These are phyloP conservation scores for Phenoliferia sp. DNA, from an alignment of 1,284 basidiomycete genomes.

Conservation along the genomic window DNA sequence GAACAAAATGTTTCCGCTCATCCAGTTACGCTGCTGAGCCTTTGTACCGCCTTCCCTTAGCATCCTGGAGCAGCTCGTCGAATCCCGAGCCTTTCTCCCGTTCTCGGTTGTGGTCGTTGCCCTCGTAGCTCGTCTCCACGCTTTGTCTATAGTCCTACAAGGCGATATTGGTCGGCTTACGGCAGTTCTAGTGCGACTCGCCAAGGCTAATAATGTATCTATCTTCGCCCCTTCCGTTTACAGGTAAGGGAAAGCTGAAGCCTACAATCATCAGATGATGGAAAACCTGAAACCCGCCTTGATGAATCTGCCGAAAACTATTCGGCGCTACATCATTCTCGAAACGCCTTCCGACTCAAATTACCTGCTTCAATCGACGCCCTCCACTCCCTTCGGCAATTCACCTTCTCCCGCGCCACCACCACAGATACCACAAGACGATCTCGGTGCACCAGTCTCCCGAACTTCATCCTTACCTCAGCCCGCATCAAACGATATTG, in stretches of 20 bases:
- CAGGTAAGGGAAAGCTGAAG: neutral
- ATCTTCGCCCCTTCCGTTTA: neutral
- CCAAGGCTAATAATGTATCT: slow-evolving; percentile 13
- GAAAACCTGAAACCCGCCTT: neutral
- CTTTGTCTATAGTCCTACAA: slow-evolving; percentile 12
- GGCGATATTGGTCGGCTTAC: slow-evolving; percentile 11
- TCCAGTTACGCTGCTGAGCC: neutral
- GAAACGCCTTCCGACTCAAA: neutral
- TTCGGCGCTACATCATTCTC: neutral
- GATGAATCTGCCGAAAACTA: neutral
- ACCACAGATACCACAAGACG: neutral
- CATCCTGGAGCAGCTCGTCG: slow-evolving; percentile 29
- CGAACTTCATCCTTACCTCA: too few species aligned
- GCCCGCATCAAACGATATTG: neutral
- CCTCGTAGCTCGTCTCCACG: slow-evolving; percentile 21
- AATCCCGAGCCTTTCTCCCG: slow-evolving; percentile 25
- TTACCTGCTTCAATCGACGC: neutral
- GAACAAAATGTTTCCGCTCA: neutral
- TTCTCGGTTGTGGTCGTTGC: slow-evolving; percentile 24
- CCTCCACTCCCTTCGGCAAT: neutral
- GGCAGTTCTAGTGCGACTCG: slow-evolving; percentile 7
- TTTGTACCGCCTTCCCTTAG: neutral
- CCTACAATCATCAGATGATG: neutral
- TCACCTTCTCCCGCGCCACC: neutral
- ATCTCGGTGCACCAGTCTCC: neutral